phyloP scores from a whole-genome alignment of 176 grass and related monocot species.

The Musa beccarii region DNA sequence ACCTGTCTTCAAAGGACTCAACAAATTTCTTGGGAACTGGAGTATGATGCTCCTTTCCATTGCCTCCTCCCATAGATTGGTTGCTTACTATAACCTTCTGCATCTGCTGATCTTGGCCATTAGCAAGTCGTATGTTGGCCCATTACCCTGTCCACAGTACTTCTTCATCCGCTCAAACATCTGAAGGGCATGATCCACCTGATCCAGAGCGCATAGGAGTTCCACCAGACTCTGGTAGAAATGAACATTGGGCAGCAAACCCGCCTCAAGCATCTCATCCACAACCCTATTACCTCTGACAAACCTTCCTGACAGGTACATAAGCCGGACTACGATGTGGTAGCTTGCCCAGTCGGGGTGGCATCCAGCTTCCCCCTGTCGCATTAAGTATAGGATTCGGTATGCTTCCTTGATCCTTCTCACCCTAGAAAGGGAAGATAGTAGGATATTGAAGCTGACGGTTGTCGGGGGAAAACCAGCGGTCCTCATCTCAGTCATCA shows the following conservation, averaged over 20 bases:
- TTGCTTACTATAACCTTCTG: constrained; percentile 50
- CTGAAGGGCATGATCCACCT: constrained; percentile 46
- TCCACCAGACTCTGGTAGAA: constrained; percentile 57
- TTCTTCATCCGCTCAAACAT: constrained; percentile 52
- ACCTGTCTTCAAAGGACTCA: constrained; percentile 67
- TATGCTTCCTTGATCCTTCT: constrained; percentile 69
- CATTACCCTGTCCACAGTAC: constrained; percentile 11
- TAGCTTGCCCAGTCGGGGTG: constrained; percentile 64
- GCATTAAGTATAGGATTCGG: constrained; percentile 51
- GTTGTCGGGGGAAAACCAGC: constrained; percentile 31
- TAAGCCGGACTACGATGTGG: constrained; percentile 55
- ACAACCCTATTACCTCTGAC: constrained; percentile 47
- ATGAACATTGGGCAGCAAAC: constrained; percentile 31
- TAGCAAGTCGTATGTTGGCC: constrained; percentile 43
- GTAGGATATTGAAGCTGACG: constrained; percentile 64
- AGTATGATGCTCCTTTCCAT: constrained; percentile 32
- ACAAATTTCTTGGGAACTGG: constrained; percentile 48
- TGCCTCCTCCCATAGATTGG: constrained; percentile 54
- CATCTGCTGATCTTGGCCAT: constrained; percentile 58
- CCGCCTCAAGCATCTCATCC: constrained; percentile 44
- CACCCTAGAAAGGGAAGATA: constrained; percentile 49
- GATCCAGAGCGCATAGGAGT: constrained; percentile 51
- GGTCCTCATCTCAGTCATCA: constrained; percentile 48
- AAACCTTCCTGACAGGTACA: constrained; percentile 52
- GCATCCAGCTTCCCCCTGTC: constrained; percentile 40